Base-by-base conservation (phyloP, 2,329 filamentous ascomycete species). In the Sclerotinia spermophila region DNA sequence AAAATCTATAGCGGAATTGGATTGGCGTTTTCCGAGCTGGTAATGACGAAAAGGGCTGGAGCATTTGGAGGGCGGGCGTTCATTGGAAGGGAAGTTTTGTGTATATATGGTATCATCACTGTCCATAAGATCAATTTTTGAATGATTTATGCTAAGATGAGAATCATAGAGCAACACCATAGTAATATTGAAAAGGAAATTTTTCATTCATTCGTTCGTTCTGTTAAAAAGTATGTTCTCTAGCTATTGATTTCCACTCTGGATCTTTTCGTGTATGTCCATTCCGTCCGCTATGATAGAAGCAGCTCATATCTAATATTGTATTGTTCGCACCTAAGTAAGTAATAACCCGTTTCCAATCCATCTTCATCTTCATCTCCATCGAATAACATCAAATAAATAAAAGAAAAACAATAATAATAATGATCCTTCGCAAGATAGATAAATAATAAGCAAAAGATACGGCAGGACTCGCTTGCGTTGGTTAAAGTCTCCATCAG, bases 1-100 rank as follows among this genome's bases (percentile, higher is more conserved):
- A 68, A 58, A 56, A 44, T 30, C 65, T 71, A 72, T 76, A 76
- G 76, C 73, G 72, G 65, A 74, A 15, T 53, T 40, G 62, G 74
- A 15, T 53, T 40, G 62, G 76, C 72, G 76, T 76, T 71, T 62
- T 40, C 21, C n/a, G 38, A 17, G 21, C 30, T 38, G 64, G 68
- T 53, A 7, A 13, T 6, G 35, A 17, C 24, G 56, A 11, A n/a
- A 15, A 17, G 33, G 56, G 2, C n/a, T n/a, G 48, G 27, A 19
- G 44, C 27, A 53, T 40, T 8, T 53, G 17, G 33, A 38, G 38
- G 17, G 30, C 60, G 40, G 68, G 68, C 60, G 60, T 70, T 66
- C 3, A 35, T 38, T 38, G 40, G 30, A 55, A 21, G 24, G n/a
- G n/a, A n/a, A n/a, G n/a, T 64, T 27, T 45, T 17, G 38, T 48